Percentiles rank a stretch among this genome's conserved stretches.
Conservation (phyloP, 2,329 filamentous ascomycete genomes). For the Tolypocladium album region DNA sequence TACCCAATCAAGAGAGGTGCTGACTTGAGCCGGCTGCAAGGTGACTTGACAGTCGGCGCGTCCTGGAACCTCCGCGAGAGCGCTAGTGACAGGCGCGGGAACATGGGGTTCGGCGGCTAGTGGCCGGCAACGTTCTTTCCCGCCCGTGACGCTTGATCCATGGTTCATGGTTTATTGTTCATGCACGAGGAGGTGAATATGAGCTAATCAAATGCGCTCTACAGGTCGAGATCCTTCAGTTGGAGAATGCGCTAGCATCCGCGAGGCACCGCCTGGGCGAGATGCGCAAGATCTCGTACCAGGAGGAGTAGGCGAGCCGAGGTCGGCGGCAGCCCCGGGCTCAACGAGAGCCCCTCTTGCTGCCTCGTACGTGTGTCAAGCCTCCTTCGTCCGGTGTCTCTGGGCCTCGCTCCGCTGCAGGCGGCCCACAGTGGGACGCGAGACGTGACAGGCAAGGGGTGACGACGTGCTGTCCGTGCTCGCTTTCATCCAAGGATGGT, state of each 20-base stretch:
- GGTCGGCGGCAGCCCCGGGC: neutral
- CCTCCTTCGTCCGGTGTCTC: neutral
- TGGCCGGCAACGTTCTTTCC: neutral
- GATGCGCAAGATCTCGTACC: constrained; percentile 96
- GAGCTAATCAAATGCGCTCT: neutral
- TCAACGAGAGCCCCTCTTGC: neutral
- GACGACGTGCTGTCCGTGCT: neutral
- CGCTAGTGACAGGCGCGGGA: neutral
- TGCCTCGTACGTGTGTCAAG: neutral
- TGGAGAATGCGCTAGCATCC: constrained; percentile 75
- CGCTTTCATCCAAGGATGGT: neutral
- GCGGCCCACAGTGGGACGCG: neutral
- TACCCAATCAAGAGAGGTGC: neutral
- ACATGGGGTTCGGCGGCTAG: neutral
- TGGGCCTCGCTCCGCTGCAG: neutral
- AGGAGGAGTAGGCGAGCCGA: constrained; percentile 47
- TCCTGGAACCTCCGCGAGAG: neutral
- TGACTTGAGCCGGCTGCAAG: neutral
- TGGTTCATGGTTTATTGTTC: neutral
- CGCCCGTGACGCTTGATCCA: neutral
- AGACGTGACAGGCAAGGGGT: neutral
- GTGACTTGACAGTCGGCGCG: neutral
- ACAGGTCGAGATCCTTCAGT: constrained; percentile 91
- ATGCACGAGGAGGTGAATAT: neutral
- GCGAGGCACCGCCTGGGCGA: constrained; percentile 81